phyloP scores from a whole-genome alignment of 2,329 filamentous ascomycete species.

The Aaosphaeria arxii region DNA sequence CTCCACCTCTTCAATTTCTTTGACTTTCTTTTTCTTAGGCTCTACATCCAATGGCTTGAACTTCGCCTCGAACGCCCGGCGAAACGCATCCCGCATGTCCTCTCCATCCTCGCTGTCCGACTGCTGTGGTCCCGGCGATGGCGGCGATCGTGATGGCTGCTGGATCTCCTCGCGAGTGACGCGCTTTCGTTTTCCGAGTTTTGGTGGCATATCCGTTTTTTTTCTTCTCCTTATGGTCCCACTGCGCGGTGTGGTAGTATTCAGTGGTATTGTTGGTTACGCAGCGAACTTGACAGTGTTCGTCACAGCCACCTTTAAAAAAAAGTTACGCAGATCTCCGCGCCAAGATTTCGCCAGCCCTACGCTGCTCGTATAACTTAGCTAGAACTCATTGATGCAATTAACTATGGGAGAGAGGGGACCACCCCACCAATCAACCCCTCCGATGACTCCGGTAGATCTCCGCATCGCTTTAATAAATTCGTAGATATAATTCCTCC shows the following conservation, averaged over 20 bases:
- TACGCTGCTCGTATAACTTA: too few species aligned
- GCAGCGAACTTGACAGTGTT: too few species aligned
- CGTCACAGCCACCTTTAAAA: too few species aligned
- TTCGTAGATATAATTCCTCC: too few species aligned
- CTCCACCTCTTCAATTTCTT: conserved; percentile 19
- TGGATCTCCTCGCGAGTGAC: conserved; percentile 29
- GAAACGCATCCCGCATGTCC: conserved; percentile 71
- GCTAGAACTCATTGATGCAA: too few species aligned
- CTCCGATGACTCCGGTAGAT: too few species aligned
- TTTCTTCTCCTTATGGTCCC: not conserved
- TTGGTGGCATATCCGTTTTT: conserved; percentile 34
- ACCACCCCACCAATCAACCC: too few species aligned
- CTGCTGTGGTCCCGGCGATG: conserved; percentile 12
- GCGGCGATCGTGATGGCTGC: conserved; percentile 21
- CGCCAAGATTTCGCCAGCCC: too few species aligned
- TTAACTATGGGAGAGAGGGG: too few species aligned
- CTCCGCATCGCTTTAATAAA: too few species aligned
- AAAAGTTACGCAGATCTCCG: too few species aligned
- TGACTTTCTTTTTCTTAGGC: conserved; percentile 23
- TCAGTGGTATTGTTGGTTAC: not conserved
- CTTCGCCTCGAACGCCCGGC: conserved; percentile 80
- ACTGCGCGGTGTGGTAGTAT: not conserved
- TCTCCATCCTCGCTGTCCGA: conserved; percentile 38
- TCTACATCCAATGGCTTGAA: conserved; percentile 67
- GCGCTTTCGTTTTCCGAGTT: conserved; percentile 47